Evolutionary conservation across 352 stramenopile genomes (phyloP), one percentile per base, ranked within the genome.

Genomic region (Paralagenidium karlingii): DNA sequence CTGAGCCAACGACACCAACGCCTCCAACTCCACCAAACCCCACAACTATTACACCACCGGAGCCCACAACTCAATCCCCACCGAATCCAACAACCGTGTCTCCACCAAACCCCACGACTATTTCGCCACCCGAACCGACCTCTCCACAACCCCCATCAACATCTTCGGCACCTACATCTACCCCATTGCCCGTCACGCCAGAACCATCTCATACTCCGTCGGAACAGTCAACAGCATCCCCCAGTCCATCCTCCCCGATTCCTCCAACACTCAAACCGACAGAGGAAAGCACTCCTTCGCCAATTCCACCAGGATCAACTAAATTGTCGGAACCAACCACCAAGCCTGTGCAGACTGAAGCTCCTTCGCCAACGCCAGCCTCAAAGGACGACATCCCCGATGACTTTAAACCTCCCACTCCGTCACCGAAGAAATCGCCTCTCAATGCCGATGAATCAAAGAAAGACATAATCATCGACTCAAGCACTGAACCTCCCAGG

Each of bases 41-140:
- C n/a, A 34, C 43, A 5, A 3, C 34, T 20, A 27, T 28, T 5
- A 34, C 42, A 27, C 25, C 34, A 8, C n/a, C 26, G 27, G 21
- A 18, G 19, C 25, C 43, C 8, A 5, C 29, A 4, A 38, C 30
- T 15, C 30, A 28, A 12, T 36, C 38, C 0, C 54, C 54, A 24
- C 21, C 21, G 9, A 5, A 38, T 12, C 32, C 32, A 18, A 38
- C 32, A 18, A 38, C 32, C 10, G 12, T 18, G 9, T 29, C 8
- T 19, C 15, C 18, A 16, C n/a, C n/a, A n/a, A n/a, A n/a, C n/a
- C n/a, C n/a, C n/a, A n/a, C n/a, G n/a, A n/a, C n/a, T n/a, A n/a
- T n/a, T n/a, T n/a, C n/a, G n/a, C n/a, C n/a, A n/a, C n/a, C n/a
- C n/a, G n/a, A n/a, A n/a, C 28, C 28, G 15, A 33, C 28, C 28